phyloP scores from a whole-genome alignment of 306 rosid species.

The Heteromeles arbutifolia region DNA sequence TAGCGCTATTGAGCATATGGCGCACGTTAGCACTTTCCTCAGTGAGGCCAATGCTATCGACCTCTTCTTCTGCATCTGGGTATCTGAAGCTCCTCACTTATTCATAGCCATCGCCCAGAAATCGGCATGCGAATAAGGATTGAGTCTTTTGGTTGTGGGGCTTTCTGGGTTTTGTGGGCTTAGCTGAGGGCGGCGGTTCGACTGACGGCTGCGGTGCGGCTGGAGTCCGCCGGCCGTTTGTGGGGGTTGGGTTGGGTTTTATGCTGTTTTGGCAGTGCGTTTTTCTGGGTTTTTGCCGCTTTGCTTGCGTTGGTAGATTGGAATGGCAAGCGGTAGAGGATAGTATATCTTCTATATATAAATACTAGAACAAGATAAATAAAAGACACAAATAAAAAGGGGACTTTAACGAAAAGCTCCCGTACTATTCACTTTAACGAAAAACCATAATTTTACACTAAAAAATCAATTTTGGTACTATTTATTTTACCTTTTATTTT shows the following conservation, averaged over 20 bases:
- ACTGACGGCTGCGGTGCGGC: neutral
- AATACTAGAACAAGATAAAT: neutral
- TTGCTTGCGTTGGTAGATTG: neutral
- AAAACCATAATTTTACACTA: too few relatives aligned
- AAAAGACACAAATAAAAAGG: neutral
- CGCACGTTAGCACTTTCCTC: conserved; percentile 58
- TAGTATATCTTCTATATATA: neutral
- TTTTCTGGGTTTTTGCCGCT: conserved; percentile 9
- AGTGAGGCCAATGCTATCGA: conserved; percentile 34
- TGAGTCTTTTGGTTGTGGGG: neutral
- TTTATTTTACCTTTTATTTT: too few relatives aligned
- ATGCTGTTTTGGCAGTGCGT: neutral
- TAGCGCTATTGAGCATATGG: conserved; percentile 47
- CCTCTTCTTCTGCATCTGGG: conserved; percentile 61
- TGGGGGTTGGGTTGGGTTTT: neutral
- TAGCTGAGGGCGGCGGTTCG: neutral
- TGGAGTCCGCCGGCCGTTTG: neutral
- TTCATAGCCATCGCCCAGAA: neutral
- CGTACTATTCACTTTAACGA: too few relatives aligned
- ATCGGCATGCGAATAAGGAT: neutral
- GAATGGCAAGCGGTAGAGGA: neutral
- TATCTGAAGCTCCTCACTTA: neutral
- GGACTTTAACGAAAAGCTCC: too few relatives aligned
- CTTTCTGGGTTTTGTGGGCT: neutral
- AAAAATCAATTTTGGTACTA: too few relatives aligned